Conservation (phyloP, 2,329 filamentous ascomycete species). For the Knoxdaviesia proteae region DNA sequence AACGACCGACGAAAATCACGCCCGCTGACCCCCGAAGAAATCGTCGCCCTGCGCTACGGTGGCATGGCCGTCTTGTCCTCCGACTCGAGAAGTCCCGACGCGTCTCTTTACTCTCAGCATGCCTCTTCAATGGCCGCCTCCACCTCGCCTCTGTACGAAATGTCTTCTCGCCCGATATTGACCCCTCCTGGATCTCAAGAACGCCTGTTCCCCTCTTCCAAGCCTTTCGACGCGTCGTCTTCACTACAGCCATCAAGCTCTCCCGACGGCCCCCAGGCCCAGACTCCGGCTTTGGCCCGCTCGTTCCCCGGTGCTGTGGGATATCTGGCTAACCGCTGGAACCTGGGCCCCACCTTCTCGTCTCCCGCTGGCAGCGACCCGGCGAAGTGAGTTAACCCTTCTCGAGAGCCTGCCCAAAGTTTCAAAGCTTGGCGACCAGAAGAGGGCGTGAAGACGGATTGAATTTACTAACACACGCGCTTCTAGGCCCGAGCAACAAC, state of each 20-base stretch:
- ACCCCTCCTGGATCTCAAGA: no score
- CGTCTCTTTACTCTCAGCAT: no score
- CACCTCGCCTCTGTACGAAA: no score
- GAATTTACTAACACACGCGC: no score
- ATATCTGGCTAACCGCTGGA: conserved; percentile 37
- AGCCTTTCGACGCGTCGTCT: background rate
- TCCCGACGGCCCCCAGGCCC: conserved; percentile 8
- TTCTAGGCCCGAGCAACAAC: no score
- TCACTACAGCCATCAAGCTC: conserved; percentile 7
- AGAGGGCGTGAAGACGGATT: no score
- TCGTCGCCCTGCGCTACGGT: conserved; percentile 38
- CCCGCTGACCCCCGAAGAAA: conserved; percentile 59
- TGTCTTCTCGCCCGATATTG: no score
- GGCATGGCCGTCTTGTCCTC: conserved; percentile 30
- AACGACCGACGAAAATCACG: conserved; percentile 80
- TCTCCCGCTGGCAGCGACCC: conserved; percentile 16
- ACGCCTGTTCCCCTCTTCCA: no score
- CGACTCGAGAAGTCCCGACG: conserved; percentile 11
- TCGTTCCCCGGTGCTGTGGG: conserved; percentile 23
- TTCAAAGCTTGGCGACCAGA: no score
- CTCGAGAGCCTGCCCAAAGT: no score
- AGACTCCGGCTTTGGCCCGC: conserved; percentile 13
- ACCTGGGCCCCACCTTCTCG: conserved; percentile 28
- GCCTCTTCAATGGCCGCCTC: no score
- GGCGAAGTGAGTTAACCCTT: no score